Evolutionary conservation across 768 basidiomycete species (phyloP), one percentile per base, ranked within the genome.

Genomic region (Mycena latifolia): DNA sequence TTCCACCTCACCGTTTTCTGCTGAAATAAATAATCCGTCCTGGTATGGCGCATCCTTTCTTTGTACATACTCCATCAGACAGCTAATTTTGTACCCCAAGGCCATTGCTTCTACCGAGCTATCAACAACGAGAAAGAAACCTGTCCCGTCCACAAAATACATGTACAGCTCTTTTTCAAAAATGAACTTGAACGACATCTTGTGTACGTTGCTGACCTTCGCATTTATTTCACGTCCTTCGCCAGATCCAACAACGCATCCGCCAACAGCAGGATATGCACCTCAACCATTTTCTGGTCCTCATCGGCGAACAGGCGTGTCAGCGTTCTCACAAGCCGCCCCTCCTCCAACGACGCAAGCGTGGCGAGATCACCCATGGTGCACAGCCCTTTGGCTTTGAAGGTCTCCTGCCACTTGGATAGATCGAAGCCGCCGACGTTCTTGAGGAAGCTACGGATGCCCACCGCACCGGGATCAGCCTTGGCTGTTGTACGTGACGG

Each of bases 161-260:
- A n/a, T n/a, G n/a, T n/a, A n/a, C n/a, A n/a, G n/a, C n/a, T n/a
- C n/a, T n/a, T n/a, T n/a, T n/a, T n/a, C n/a, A n/a, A n/a, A n/a
- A n/a, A n/a, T n/a, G n/a, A n/a, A n/a, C n/a, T n/a, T n/a, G n/a
- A n/a, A n/a, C n/a, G n/a, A n/a, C n/a, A n/a, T n/a, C n/a, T n/a
- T n/a, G n/a, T n/a, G n/a, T n/a, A n/a, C n/a, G n/a, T n/a, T n/a
- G n/a, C n/a, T n/a, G n/a, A n/a, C n/a, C n/a, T n/a, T n/a, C n/a
- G n/a, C n/a, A n/a, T n/a, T n/a, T n/a, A n/a, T n/a, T n/a, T n/a
- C n/a, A n/a, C n/a, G n/a, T n/a, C n/a, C n/a, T n/a, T n/a, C n/a
- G n/a, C n/a, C n/a, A 65, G 56, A 31, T 65, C 63, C 27, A 46
- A 7, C 56, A 65, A 58, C 29, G 63, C 63, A 39, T 65, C 63